A percentile compares a stretch with the other conserved stretches of the same genome.
Conservation (phyloP, 2,329 filamentous ascomycete genomes). For the Pseudogymnoascus destructans region DNA sequence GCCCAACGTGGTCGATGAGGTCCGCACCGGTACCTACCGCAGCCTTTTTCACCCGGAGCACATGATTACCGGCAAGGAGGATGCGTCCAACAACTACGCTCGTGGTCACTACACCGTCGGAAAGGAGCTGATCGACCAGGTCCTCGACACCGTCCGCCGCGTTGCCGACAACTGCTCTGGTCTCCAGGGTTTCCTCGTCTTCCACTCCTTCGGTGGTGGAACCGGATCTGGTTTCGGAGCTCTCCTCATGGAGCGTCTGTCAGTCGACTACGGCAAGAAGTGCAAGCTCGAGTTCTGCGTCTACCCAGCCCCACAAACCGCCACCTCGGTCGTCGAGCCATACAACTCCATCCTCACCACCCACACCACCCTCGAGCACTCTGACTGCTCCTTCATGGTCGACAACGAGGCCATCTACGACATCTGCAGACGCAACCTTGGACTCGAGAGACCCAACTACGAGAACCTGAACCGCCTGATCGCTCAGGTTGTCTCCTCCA, state of each 20-base stretch:
- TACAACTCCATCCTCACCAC: slow-evolving; percentile 99
- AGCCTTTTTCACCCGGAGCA: slow-evolving; percentile 97
- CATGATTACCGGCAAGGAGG: slow-evolving; percentile 99
- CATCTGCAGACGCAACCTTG: slow-evolving; percentile 95
- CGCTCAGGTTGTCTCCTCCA: slow-evolving; percentile 96
- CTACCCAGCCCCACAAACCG: slow-evolving; percentile 93
- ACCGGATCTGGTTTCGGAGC: slow-evolving; percentile 98
- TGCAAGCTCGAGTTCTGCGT: slow-evolving; percentile 99
- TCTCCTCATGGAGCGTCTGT: slow-evolving; percentile 96
- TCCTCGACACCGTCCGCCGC: slow-evolving; percentile 92
- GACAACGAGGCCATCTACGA: slow-evolving; percentile 99
- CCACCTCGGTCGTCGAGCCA: slow-evolving; percentile 94
- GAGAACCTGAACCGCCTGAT: slow-evolving; percentile 99
- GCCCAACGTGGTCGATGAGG: slow-evolving; percentile 98
- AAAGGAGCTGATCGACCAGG: slow-evolving; percentile 97
- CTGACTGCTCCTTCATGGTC: slow-evolving; percentile 99
- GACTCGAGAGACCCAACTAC: slow-evolving; percentile 93
- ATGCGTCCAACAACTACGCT: slow-evolving; percentile 99
- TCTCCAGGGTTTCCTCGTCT: slow-evolving; percentile 97
- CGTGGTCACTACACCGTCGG: slow-evolving; percentile 99
- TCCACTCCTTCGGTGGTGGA: slow-evolving; percentile 99
- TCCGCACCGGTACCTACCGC: slow-evolving; percentile 93
- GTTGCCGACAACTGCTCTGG: slow-evolving; percentile 96
- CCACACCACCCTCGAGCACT: slow-evolving; percentile 98
- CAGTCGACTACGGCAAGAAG: slow-evolving; percentile 99